phyloP scores from a whole-genome alignment of 345 rosid genomes.

The Pistacia atlantica region DNA sequence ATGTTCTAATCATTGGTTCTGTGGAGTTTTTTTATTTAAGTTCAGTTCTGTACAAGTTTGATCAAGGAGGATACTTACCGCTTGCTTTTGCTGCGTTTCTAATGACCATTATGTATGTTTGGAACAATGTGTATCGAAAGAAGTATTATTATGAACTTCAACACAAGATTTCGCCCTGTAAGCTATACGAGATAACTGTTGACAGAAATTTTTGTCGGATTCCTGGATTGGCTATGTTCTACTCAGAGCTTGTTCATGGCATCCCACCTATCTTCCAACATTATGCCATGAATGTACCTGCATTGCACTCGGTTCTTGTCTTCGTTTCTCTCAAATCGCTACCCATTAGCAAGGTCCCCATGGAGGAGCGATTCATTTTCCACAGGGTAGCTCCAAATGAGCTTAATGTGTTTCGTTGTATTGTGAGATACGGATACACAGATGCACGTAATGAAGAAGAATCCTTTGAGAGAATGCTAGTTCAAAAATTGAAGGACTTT shows the following conservation, averaged over 20 bases:
- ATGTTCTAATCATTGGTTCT: slow-evolving; percentile 21
- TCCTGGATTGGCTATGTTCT: slow-evolving; percentile 50
- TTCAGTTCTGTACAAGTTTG: slow-evolving; percentile 43
- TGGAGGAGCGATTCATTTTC: slow-evolving; percentile 41
- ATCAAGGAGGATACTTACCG: slow-evolving; percentile 53
- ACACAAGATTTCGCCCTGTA: slow-evolving; percentile 31
- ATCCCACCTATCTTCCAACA: slow-evolving; percentile 47
- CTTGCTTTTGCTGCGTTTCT: slow-evolving; percentile 30
- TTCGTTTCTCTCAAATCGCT: slow-evolving; percentile 48
- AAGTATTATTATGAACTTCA: slow-evolving; percentile 49
- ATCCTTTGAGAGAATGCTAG: slow-evolving; percentile 33
- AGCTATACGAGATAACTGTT: slow-evolving; percentile 20
- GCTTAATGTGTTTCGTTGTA: slow-evolving; percentile 38
- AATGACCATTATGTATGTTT: slow-evolving; percentile 42
- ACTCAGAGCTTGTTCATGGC: slow-evolving; percentile 49
- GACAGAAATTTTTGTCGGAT: slow-evolving; percentile 21
- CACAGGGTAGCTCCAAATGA: slow-evolving; percentile 33
- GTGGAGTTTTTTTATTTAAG: slow-evolving; percentile 32
- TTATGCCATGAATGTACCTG: slow-evolving; percentile 37
- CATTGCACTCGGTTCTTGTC: slow-evolving; percentile 41
- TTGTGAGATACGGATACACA: slow-evolving; percentile 49
- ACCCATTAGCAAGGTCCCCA: slow-evolving; percentile 36
- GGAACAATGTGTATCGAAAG: slow-evolving; percentile 42
- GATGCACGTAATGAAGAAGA: slow-evolving; percentile 29
- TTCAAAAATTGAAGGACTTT: slow-evolving; percentile 37